Base-by-base conservation (phyloP, 140 eudicot genomes). In the Oenanthe javanica region DNA sequence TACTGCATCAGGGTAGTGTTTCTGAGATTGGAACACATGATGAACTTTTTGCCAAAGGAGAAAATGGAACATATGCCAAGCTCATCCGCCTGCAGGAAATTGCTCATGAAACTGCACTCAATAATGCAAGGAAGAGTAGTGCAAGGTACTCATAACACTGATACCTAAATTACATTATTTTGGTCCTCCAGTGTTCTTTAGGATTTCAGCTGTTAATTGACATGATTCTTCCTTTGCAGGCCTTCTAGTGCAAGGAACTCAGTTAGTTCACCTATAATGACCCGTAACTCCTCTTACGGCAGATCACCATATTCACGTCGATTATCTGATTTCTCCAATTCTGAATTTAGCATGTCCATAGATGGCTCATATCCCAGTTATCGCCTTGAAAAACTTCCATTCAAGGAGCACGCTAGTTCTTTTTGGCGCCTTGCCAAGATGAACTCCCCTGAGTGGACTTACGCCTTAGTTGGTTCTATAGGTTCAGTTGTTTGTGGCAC, bases 241-340 rank as follows among this genome's bases (percentile, higher is more conserved):
- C 97, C 98, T 54, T 93, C 98, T 13, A 93, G 98, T 88, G 98
- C 97, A 36, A 90, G 98, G 76, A 93, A 93, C 84, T 93, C 98
- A 2, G 97, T 93, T 46, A 93, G 98, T 87, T 93, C 98, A 59
- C 98, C 98, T 0, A 93, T 93, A 75, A 91, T 93, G 27, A 89
- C 98, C 31, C 85, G 97, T 19, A 93, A 93, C 85, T 93, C 98
- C 6, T 93, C 98, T 25, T 93, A 91, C n/a, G 96, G 97, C 11
- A 87, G 98, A 79, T 93, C 98, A 40, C 98, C 98, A 21, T 93
- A 93, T 88, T 93, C 98, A 11, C 87, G 97, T 46, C 83, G 98
- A 16, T 82, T 93, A 18, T 93, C 98, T 15, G 98, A 93, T 82
- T 93, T 93, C 86, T 93, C 98, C 0, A 93, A 97, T 18, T 87